A percentile compares a stretch with the other conserved stretches of the same genome.
phyloP scores from a whole-genome alignment of 257 asterid genomes.

The Dorcoceras hygrometricum region DNA sequence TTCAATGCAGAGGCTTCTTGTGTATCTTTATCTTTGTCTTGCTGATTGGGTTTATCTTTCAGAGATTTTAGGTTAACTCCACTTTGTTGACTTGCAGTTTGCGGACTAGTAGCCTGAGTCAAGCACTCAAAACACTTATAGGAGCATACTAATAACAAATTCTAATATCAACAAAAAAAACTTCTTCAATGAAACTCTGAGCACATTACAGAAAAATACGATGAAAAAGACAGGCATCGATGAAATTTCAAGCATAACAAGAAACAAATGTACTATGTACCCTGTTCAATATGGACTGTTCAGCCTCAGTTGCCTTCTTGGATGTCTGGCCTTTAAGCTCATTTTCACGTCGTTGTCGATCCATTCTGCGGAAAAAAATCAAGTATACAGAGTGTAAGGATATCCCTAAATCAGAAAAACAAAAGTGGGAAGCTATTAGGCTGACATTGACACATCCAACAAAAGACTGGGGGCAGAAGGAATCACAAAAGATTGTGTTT shows the following conservation, averaged over 20 bases:
- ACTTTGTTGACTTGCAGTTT: constrained; percentile 73
- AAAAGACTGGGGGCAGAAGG: background rate
- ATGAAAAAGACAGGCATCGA: constrained; percentile 12
- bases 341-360: constrained; percentile 68
- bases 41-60: constrained; percentile 75
- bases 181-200: constrained; percentile 17
- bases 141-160: background rate
- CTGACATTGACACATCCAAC: background rate
- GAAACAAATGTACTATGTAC: constrained; percentile 32
- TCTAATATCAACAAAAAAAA: constrained; percentile 43
- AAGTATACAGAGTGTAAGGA: no score
- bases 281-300: constrained; percentile 74
- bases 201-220: background rate
- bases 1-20: constrained; percentile 74
- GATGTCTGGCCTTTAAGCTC: constrained; percentile 83
- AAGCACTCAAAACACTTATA: constrained; percentile 20
- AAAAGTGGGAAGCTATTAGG: background rate
- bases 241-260: background rate
- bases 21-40: constrained; percentile 56
- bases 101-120: constrained; percentile 86
- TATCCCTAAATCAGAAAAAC: no score
- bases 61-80: constrained; percentile 82
- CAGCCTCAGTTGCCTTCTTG: constrained; percentile 73
- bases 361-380: background rate
- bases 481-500: background rate